These are phyloP conservation scores for Russula dissimulans DNA, from an alignment of 768 basidiomycete species.

Conservation along the genomic window DNA sequence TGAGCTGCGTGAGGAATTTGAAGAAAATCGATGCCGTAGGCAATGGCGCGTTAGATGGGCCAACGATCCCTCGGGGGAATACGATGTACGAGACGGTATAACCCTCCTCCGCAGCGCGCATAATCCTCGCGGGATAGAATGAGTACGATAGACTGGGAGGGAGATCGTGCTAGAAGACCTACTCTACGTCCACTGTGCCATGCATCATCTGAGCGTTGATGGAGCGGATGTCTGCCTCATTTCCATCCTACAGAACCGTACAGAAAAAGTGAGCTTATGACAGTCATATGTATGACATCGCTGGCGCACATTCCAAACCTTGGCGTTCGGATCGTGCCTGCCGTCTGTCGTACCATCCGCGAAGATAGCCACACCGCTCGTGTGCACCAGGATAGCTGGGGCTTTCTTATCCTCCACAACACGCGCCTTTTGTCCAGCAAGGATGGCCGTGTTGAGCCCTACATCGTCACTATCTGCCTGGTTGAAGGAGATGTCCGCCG, in stretches of 20 bases:
- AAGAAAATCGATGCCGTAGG: background rate
- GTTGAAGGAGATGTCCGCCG: conserved; percentile 5
- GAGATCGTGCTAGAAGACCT: background rate
- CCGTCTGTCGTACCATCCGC: conserved; percentile 1
- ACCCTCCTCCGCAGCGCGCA: conserved; percentile 3
- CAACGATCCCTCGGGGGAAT: conserved; percentile 8
- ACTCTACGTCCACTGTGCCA: conserved; percentile 2
- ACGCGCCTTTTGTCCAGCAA: conserved; percentile 8
- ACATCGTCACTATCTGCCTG: conserved; percentile 4
- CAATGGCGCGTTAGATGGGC: background rate
- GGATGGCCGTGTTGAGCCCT: conserved; percentile 1
- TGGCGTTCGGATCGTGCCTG: background rate
- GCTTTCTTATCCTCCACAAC: background rate
- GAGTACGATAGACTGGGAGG: too few species aligned
- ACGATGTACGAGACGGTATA: conserved; percentile 7
- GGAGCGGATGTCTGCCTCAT: conserved; percentile 10
- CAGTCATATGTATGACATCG: too few species aligned
- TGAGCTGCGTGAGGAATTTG: background rate
- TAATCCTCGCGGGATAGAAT: background rate
- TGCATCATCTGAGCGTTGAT: conserved; percentile 10
- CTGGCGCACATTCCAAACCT: conserved; percentile 9
- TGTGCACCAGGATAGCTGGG: conserved; percentile 2
- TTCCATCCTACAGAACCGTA: conserved; percentile 1
- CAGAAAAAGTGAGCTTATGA: background rate
- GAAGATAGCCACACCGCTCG: conserved; percentile 10